Evolutionary conservation across 306 rosid species (phyloP).

Genomic region (Coriaria nepalensis): DNA sequence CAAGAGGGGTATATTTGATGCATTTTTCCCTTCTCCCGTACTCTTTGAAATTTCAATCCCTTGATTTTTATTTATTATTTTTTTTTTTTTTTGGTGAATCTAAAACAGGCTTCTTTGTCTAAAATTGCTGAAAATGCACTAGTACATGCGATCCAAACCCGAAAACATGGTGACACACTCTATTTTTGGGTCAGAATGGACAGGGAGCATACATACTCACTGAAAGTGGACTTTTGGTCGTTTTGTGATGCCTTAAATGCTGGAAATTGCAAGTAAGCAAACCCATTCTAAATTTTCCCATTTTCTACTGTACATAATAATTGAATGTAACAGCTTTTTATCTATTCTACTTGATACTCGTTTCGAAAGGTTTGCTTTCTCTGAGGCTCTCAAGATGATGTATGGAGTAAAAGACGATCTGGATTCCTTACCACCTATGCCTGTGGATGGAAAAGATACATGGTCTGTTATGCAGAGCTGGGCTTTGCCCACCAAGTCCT

Average conservation of each 20-base stretch:
- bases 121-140: slow-evolving; percentile 45
- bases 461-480: slow-evolving; percentile 94
- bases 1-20: slow-evolving; percentile 71
- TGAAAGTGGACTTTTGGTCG: slow-evolving; percentile 69
- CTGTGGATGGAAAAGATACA: slow-evolving; percentile 57
- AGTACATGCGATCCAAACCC: slow-evolving; percentile 50
- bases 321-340: too few relatives aligned
- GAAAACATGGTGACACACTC: slow-evolving; percentile 50
- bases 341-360: too few relatives aligned
- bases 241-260: slow-evolving; percentile 78
- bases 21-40: neutral
- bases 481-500: slow-evolving; percentile 97
- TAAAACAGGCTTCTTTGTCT: slow-evolving; percentile 59
- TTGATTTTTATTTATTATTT: neutral
- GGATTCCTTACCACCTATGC: slow-evolving; percentile 90
- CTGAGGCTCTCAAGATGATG: slow-evolving; percentile 60
- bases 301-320: too few relatives aligned
- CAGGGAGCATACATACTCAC: slow-evolving; percentile 28
- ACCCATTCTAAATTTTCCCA: too few relatives aligned
- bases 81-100: slow-evolving; percentile 1
- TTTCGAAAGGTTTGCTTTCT: slow-evolving; percentile 44
- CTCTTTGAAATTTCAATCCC: slow-evolving; percentile 1
- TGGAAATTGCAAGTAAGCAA: slow-evolving; percentile 67
- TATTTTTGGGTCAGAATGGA: slow-evolving; percentile 81
- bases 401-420: slow-evolving; percentile 42